Base-by-base conservation (phyloP, 768 basidiomycete species). In the Tulasnella sp. region DNA sequence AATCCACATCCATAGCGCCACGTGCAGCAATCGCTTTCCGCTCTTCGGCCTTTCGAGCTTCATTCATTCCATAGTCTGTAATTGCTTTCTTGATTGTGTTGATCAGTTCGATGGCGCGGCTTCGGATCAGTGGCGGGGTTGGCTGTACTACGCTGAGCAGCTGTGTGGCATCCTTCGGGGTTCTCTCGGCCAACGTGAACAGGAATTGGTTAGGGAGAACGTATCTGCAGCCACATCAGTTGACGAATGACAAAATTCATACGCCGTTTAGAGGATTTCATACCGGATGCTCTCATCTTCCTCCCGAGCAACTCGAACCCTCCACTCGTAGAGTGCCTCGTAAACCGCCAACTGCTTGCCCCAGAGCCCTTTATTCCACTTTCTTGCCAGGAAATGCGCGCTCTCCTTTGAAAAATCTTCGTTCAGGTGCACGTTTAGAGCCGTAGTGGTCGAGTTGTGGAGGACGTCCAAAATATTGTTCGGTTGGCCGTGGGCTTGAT, bases 241-340 rank as follows among this genome's bases (percentile, higher is more conserved):
- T 27, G 80, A 75, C 40, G 16, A 46, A 31, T 31, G 46, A n/a
- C 10, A 34, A 40, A 18, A 6, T 76, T 24, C 18, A 40, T 24
- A 9, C 58, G n/a, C 34, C 19, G 48, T 74, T 46, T 77, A 16
- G 42, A 44, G 77, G 44, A 3, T 85, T 90, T 71, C 84, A 34
- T 34, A 96, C 92, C 92, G 87, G 12, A 89, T 89, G 83, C 94
- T 94, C 85, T 98, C 96, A 84, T 98, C 97, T 82, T 95, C 93
- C 78, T 92, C 90, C 74, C 94, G 87, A 2, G 94, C 94, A 1
- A 91, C 86, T 16, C 84, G 83, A 84, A 98, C 96, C 80, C 97
- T 88, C 97, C 96, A 98, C 44, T 86, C 87, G 84, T 97, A 94
- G 18, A 97, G 87, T 2, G 87, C 87, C 79, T 87, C 90, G 85